phyloP scores from a whole-genome alignment of 2,329 filamentous ascomycete genomes.

The Zopfia rhizophila region DNA sequence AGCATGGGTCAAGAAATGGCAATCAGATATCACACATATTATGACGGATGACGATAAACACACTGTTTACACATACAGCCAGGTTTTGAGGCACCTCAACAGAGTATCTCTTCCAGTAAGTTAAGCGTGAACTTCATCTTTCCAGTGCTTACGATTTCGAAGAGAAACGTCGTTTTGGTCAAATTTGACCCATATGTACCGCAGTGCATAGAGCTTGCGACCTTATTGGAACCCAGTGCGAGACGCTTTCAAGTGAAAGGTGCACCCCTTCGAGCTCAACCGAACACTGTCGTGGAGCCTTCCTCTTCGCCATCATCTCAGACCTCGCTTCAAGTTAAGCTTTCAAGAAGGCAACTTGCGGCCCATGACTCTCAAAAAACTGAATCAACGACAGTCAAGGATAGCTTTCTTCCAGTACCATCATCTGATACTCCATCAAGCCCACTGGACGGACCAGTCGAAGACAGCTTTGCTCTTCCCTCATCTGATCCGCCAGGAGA shows the following conservation, averaged over 20 bases:
- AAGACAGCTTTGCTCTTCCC: constrained; percentile 42
- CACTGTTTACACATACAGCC: constrained; percentile 66
- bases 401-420: constrained; percentile 35
- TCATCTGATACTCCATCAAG: constrained; percentile 10
- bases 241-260: constrained; percentile 69
- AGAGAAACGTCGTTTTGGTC: constrained; percentile 61
- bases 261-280: constrained; percentile 43
- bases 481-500: constrained; percentile 17
- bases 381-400: constrained; percentile 50
- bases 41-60: constrained; percentile 76
- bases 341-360: constrained; percentile 53
- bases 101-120: constrained; percentile 60
- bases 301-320: constrained; percentile 29
- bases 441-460: constrained; percentile 30
- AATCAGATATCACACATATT: constrained; percentile 74
- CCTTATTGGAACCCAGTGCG: constrained; percentile 63
- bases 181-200: constrained; percentile 56
- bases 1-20: constrained; percentile 70
- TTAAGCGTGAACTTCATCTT: constrained; percentile 11
- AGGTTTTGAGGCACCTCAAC: constrained; percentile 69
- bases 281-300: constrained; percentile 7
- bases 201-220: constrained; percentile 54
- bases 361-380: constrained; percentile 45
- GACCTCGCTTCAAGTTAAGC: constrained; percentile 63
- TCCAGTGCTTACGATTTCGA: constrained; percentile 10